Evolutionary conservation across 1,284 basidiomycete species (phyloP), one percentile per base, ranked within the genome.

Genomic region (Cutaneotrichosporon sp.): DNA sequence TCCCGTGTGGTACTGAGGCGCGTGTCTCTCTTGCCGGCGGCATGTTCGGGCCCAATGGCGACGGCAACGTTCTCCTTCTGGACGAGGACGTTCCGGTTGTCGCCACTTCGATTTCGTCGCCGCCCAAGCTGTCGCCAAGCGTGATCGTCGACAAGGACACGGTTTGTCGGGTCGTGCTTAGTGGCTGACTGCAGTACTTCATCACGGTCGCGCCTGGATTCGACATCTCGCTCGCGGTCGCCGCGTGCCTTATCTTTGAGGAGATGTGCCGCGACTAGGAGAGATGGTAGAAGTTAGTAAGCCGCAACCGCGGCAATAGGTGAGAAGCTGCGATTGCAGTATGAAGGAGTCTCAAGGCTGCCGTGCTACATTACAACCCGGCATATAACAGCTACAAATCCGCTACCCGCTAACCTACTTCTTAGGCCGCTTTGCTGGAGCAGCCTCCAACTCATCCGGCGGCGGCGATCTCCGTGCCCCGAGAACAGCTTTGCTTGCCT

Each of bases 201-300:
- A n/a, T 50, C 47, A 31, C 47, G 14, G 18, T 50, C 25, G 47
- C 27, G 6, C 47, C 47, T 18, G 25, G 47, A 4, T 50, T 50
- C 47, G 47, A 50, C 27, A 50, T 50, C 27, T 50, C 47, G 47
- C 47, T 50, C 4, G 47, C 47, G 18, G 47, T 31, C 13, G 47
- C 47, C 2, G 47, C 47, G 14, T 31, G 47, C 18, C 27, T 50
- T 14, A 50, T 50, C 18, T 50, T 50, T 18, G 47, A 50, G 16
- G 47, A 50, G 47, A 11, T 50, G 47, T 11, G 25, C 13, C 27
- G 25, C 27, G 31, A 18, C 9, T 42, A 18, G 18, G 7, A n/a
- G 38, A 42, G 10, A 36, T 36, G 16, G 38, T 42, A 42, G 18
- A 18, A n/a, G 38, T 8, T 42, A 20, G 11, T 0, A 42, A n/a